phyloP scores from a whole-genome alignment of 441 rosid species.

The Eruca vesicaria region DNA sequence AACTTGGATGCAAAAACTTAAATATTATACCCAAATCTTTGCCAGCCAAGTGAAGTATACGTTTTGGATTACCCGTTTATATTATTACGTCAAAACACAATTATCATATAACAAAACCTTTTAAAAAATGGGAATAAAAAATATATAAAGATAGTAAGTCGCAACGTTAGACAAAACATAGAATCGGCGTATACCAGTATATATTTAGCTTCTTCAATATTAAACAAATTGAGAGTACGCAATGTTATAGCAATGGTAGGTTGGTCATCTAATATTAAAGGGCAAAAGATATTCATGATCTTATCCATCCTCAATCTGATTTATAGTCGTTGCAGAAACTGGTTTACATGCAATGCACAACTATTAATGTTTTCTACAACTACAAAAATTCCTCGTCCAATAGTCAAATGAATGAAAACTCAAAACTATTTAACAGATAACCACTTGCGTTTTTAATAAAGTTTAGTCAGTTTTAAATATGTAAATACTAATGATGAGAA shows the following conservation, averaged over 20 bases:
- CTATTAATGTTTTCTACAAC: neutral
- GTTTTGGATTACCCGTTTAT: neutral
- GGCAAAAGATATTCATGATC: constrained; percentile 3
- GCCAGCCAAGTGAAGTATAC: neutral
- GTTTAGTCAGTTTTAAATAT: neutral
- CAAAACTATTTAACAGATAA: neutral
- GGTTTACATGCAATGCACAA: constrained; percentile 2
- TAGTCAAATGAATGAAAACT: neutral
- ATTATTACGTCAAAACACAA: neutral
- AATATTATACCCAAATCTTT: neutral
- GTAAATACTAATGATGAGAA: neutral
- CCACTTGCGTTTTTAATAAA: neutral
- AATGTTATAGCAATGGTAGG: constrained; percentile 14
- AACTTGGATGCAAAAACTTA: neutral
- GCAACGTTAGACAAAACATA: neutral
- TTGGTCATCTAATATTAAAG: constrained; percentile 17
- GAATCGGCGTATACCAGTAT: neutral
- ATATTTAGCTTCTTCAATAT: neutral
- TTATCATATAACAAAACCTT: neutral
- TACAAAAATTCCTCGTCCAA: neutral
- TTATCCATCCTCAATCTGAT: constrained; percentile 16
- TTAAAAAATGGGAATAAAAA: neutral
- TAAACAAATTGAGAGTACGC: constrained; percentile 3
- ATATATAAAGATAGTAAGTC: neutral
- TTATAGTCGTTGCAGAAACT: constrained; percentile 10